A percentile compares a stretch with the other conserved stretches of the same genome.
Evolutionary conservation across 2,329 filamentous ascomycete species (phyloP).

Genomic region (Aspergillus nomiae): DNA sequence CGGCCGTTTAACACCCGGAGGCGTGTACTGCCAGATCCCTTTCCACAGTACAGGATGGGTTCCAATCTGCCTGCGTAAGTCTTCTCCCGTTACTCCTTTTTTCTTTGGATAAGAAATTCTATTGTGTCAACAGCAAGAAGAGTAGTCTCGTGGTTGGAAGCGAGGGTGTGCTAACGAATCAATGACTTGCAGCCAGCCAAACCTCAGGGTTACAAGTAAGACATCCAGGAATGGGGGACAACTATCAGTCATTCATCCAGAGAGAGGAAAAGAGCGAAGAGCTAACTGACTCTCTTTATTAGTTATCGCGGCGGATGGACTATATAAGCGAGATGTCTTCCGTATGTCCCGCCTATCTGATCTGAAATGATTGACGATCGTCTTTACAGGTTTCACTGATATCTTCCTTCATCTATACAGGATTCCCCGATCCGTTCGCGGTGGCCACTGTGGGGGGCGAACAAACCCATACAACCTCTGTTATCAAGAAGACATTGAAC

Average conservation of each 20-base stretch:
- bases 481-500: slow-evolving; percentile 96
- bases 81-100: slow-evolving; percentile 7
- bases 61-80: slow-evolving; percentile 66
- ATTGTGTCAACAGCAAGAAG: neutral
- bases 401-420: slow-evolving; percentile 50
- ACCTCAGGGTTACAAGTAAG: slow-evolving; percentile 90
- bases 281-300: slow-evolving; percentile 16
- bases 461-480: slow-evolving; percentile 95
- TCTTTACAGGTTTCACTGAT: slow-evolving; percentile 10
- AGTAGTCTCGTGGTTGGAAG: neutral
- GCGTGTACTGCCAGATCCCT: slow-evolving; percentile 30
- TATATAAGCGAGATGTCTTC: slow-evolving; percentile 99
- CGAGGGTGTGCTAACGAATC: slow-evolving; percentile 21
- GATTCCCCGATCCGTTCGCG: slow-evolving; percentile 96
- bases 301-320: slow-evolving; percentile 98
- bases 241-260: neutral
- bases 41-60: slow-evolving; percentile 49
- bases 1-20: slow-evolving; percentile 32
- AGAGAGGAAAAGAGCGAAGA: neutral
- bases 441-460: slow-evolving; percentile 97
- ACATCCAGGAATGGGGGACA: neutral
- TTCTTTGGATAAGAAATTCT: neutral
- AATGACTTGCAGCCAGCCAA: slow-evolving; percentile 65
- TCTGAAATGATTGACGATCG: neutral
- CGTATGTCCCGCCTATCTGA: slow-evolving; percentile 61